phyloP scores from a whole-genome alignment of 2,329 filamentous ascomycete species.

The Colletotrichum echinochloae region DNA sequence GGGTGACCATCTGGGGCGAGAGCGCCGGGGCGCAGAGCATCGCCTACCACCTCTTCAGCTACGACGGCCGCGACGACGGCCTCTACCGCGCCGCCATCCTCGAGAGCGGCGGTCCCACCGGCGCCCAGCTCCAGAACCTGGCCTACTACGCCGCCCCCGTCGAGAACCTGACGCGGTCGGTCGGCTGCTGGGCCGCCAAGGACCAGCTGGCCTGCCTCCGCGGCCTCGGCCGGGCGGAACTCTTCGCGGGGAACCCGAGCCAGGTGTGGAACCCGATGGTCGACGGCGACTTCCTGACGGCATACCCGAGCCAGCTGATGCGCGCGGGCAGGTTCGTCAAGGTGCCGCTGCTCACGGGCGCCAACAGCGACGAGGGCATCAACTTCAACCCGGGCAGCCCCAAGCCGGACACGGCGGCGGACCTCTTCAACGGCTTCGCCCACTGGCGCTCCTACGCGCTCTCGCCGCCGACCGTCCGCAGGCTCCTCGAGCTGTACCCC shows the following conservation, averaged over 20 bases:
- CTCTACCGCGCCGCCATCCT: slow-evolving; percentile 67
- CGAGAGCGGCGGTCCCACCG: slow-evolving; percentile 60
- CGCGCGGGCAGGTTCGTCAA: slow-evolving; percentile 55
- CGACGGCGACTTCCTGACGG: slow-evolving; percentile 61
- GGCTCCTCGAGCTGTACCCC: slow-evolving; percentile 60
- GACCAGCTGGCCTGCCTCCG: slow-evolving; percentile 55
- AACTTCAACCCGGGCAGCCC: slow-evolving; percentile 53
- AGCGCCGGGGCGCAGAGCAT: slow-evolving; percentile 56
- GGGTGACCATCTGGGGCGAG: slow-evolving; percentile 63
- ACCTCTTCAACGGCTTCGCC: slow-evolving; percentile 56
- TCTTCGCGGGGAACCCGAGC: slow-evolving; percentile 52
- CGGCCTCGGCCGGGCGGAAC: slow-evolving; percentile 46
- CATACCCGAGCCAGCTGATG: slow-evolving; percentile 60
- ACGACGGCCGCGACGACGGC: slow-evolving; percentile 66
- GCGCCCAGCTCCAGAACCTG: slow-evolving; percentile 47
- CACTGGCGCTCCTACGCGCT: slow-evolving; percentile 60
- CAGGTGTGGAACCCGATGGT: slow-evolving; percentile 57
- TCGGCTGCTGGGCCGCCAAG: slow-evolving; percentile 50
- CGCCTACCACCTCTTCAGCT: slow-evolving; percentile 64
- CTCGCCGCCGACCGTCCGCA: slow-evolving; percentile 57
- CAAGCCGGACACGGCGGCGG: slow-evolving; percentile 55
- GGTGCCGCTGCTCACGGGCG: slow-evolving; percentile 59
- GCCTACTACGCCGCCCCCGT: slow-evolving; percentile 51
- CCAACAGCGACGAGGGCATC: slow-evolving; percentile 63
- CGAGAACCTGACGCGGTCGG: slow-evolving; percentile 51